Evolutionary conservation across 1,139 yeast genomes (phyloP).

Genomic region (Geotrichum histeridarum): DNA sequence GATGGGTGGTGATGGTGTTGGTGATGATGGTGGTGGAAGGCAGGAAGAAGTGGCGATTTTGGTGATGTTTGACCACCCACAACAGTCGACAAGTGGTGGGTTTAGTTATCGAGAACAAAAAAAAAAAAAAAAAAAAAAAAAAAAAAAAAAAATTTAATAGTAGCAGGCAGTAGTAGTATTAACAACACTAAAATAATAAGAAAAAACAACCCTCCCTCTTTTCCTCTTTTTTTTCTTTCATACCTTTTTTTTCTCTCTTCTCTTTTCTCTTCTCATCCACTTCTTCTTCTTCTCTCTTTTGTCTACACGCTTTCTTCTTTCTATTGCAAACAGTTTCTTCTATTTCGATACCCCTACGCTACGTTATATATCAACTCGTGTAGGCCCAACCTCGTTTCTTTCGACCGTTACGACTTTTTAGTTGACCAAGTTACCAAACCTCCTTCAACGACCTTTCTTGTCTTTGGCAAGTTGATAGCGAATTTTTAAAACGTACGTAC

Average conservation of each 20-base stretch:
- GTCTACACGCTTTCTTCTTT: background rate
- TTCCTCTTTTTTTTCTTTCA: background rate
- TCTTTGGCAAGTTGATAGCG: conserved; percentile 11
- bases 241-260: conserved; percentile 6
- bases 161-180: no score
- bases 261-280: background rate
- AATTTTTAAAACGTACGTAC: conserved; percentile 1
- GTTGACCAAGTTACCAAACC: background rate
- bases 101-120: background rate
- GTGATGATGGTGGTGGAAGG: no score
- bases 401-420: no score
- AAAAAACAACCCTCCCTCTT: background rate
- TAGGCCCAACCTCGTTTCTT: no score
- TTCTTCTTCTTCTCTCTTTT: background rate
- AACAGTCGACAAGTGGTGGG: no score
- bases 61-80: background rate
- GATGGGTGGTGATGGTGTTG: no score
- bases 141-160: conserved; percentile 4
- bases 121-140: conserved; percentile 7
- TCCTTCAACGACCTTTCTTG: background rate
- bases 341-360: no score
- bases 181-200: background rate
- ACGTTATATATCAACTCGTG: no score
- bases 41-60: background rate
- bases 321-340: background rate